Base-by-base conservation (phyloP, 345 rosid genomes). In the Stellera chamaejasme region DNA sequence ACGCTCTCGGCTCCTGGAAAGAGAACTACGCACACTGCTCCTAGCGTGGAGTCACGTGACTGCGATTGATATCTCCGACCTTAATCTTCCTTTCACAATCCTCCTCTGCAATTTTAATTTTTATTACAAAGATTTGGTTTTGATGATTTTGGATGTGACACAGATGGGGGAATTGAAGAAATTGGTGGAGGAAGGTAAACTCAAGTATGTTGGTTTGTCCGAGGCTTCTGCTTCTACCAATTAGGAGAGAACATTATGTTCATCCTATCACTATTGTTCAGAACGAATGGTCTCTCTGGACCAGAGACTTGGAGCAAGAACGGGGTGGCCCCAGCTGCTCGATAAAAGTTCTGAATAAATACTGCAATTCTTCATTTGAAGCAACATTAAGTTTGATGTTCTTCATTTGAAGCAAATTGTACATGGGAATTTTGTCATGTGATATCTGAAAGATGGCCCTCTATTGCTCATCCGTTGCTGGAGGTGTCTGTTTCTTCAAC, bases 181-280 rank as follows among this genome's bases (percentile, higher is more conserved):
- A 52, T 78, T 88, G 0, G 82, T 83, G 5, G 85, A 78, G 65
- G 91, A 81, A 60, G 91, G 96, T 25, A 83, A 89, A 60, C 69
- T 89, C 61, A 89, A 83, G 73, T 83, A 83, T 46, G 55, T 81
- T 0, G 95, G 87, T 47, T 60, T 89, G 12, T 83, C 91, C 0
- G 87, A 89, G 73, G 95, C 91, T 36, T 89, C 91, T 11, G 82
- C 89, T 15, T 79, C 94, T 25, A 83, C 91, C 26, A 85, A 85
- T 89, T 52, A 80, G 85, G 71, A 66, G 97, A 55, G 97, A 89
- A 13, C 91, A 85, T 61, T 85, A 80, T 26, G 78, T 85, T 69
- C 97, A 85, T 51, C 95, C 95, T 0, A 64, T 85, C 27, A 85
- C 82, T 10, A 87, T 82, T 2, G 73, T 85, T 11, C 89, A 85